phyloP scores from a whole-genome alignment of 768 basidiomycete species.

The Dioszegia aurantiaca region DNA sequence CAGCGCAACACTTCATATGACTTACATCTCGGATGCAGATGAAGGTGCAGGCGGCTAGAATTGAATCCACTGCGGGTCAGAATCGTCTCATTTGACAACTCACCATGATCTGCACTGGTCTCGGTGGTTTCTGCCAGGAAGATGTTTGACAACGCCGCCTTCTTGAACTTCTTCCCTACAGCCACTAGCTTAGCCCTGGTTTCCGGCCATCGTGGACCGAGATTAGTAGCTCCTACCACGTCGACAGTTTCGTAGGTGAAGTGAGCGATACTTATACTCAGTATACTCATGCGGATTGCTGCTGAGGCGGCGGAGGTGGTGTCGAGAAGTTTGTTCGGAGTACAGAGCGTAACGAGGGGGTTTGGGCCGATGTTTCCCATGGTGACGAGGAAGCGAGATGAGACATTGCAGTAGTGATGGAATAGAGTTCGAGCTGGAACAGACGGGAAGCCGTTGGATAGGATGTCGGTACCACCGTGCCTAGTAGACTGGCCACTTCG shows the following conservation, averaged over 20 bases:
- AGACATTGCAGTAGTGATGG: conserved; percentile 36
- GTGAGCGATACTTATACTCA: conserved; percentile 33
- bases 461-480: conserved; percentile 20
- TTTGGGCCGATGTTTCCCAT: conserved; percentile 44
- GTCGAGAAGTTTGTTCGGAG: conserved; percentile 32
- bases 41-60: conserved; percentile 36
- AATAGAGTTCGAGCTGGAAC: conserved; percentile 32
- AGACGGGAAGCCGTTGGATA: conserved; percentile 38
- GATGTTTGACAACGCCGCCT: conserved; percentile 31
- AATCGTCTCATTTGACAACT: background rate
- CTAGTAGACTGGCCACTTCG: conserved; percentile 9
- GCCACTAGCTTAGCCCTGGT: conserved; percentile 24
- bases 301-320: conserved; percentile 33
- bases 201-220: conserved; percentile 21
- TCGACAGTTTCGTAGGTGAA: conserved; percentile 31
- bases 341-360: conserved; percentile 37
- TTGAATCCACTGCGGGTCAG: conserved; percentile 26
- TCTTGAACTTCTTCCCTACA: conserved; percentile 31
- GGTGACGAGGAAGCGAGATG: conserved; percentile 30
- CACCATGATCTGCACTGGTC: conserved; percentile 15
- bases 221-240: background rate
- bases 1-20: background rate
- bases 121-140: conserved; percentile 25
- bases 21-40: conserved; percentile 38
- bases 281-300: conserved; percentile 41